These are phyloP conservation scores for Phytophthora litchii DNA, from an alignment of 352 stramenopile species.

Conservation along the genomic window DNA sequence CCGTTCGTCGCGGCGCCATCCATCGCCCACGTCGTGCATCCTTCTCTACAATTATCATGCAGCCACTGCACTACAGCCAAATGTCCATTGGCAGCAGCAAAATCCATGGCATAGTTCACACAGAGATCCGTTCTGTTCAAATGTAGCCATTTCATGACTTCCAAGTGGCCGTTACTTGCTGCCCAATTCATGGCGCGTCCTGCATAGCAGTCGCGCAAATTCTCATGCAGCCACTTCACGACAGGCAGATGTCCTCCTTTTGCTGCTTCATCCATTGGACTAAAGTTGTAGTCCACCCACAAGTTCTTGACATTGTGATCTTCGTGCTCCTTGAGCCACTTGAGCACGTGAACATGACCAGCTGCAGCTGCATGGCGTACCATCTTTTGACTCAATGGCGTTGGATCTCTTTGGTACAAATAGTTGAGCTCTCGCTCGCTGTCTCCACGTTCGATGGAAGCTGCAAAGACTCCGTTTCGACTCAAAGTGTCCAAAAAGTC, in stretches of 20 bases:
- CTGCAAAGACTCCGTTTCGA: constrained; percentile 11
- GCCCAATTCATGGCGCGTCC: constrained; percentile 30
- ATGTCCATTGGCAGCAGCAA: constrained; percentile 25
- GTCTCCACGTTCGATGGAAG: constrained; percentile 21
- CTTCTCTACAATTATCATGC: constrained; percentile 15
- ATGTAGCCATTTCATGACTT: constrained; percentile 33
- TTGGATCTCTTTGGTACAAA: constrained; percentile 18
- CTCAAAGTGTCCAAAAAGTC: constrained; percentile 25
- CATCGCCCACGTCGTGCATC: constrained; percentile 30
- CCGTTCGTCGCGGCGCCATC: constrained; percentile 31
- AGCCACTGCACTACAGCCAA: constrained; percentile 29
- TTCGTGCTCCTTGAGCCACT: constrained; percentile 28
- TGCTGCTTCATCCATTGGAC: constrained; percentile 33
- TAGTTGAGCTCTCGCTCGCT: constrained; percentile 23
- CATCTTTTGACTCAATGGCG: constrained; percentile 22
- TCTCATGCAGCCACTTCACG: constrained; percentile 29
- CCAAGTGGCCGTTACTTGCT: constrained; percentile 24
- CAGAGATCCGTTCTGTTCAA: constrained; percentile 19
- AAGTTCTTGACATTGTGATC: constrained; percentile 5
- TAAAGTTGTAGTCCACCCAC: constrained; percentile 35
- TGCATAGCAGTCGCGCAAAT: constrained; percentile 12
- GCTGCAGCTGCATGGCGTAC: constrained; percentile 16
- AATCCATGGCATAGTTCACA: constrained; percentile 26
- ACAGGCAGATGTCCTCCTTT: constrained; percentile 20
- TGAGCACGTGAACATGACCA: constrained; percentile 24